Percentiles rank a stretch among this genome's conserved stretches.
phyloP scores from a whole-genome alignment of 163 green algal species.

The Scenedesmus sp. region DNA sequence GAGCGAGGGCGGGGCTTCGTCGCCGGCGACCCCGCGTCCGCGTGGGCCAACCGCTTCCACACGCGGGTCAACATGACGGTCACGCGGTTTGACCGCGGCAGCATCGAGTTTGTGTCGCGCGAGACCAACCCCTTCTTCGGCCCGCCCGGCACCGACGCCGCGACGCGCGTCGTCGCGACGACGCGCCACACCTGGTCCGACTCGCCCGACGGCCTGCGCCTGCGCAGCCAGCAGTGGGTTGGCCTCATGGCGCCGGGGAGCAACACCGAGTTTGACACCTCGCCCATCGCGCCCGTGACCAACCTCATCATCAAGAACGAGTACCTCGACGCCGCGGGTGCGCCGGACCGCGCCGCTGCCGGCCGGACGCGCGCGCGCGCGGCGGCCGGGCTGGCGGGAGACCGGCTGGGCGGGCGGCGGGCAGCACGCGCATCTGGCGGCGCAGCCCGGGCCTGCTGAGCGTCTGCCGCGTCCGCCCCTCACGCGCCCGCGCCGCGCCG shows the following conservation, averaged over 20 bases:
- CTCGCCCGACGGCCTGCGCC: neutral
- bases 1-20: neutral
- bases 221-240: neutral
- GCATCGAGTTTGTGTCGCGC: too few relatives aligned
- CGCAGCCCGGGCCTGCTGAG: too few relatives aligned
- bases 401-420: too few relatives aligned
- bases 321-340: too few relatives aligned
- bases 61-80: conserved; percentile 1
- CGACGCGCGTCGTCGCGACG: neutral
- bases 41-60: neutral
- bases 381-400: too few relatives aligned
- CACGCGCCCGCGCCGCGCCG: too few relatives aligned
- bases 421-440: too few relatives aligned
- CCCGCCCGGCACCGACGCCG: neutral
- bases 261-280: neutral
- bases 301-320: neutral
- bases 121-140: neutral
- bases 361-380: too few relatives aligned
- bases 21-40: neutral
- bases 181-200: conserved; percentile 10
- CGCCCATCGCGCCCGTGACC: neutral
- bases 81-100: too few relatives aligned
- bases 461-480: too few relatives aligned
- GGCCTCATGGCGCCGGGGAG: neutral
- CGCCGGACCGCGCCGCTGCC: too few relatives aligned